phyloP scores from a whole-genome alignment of 176 grass and related monocot species.

The Paspalum vaginatum region DNA sequence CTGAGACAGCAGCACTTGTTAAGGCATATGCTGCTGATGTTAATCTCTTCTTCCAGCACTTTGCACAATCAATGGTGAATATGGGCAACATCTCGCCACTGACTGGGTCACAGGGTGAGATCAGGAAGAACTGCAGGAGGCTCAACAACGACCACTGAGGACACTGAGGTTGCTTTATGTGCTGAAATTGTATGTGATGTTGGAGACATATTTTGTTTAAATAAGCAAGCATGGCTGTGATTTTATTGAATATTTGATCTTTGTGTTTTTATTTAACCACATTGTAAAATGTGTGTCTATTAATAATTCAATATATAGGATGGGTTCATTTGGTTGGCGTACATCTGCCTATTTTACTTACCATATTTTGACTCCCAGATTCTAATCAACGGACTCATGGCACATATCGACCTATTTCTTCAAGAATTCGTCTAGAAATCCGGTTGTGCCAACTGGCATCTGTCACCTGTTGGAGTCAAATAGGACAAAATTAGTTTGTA shows the following conservation, averaged over 20 bases:
- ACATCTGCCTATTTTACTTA: conserved; percentile 35
- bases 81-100: conserved; percentile 87
- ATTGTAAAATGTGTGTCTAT: conserved; percentile 33
- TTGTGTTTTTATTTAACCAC: conserved; percentile 39
- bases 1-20: conserved; percentile 61
- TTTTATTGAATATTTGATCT: conserved; percentile 24
- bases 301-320: conserved; percentile 39
- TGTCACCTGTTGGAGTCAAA: conserved; percentile 14
- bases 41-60: conserved; percentile 81
- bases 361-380: conserved; percentile 23
- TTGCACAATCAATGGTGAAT: conserved; percentile 84
- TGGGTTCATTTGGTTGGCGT: conserved; percentile 40
- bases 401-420: conserved; percentile 17
- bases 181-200: conserved; percentile 35
- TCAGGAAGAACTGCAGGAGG: conserved; percentile 91
- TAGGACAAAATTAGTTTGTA: conserved; percentile 3
- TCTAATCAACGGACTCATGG: neutral
- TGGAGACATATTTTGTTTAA: conserved; percentile 43
- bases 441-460: neutral
- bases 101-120: conserved; percentile 65
- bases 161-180: conserved; percentile 10
- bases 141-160: conserved; percentile 57
- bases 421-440: neutral
- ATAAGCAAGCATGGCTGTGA: conserved; percentile 47
- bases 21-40: conserved; percentile 68